Evolutionary conservation across 78 protist species (phyloP).

Genomic region (Guillardia theta): DNA sequence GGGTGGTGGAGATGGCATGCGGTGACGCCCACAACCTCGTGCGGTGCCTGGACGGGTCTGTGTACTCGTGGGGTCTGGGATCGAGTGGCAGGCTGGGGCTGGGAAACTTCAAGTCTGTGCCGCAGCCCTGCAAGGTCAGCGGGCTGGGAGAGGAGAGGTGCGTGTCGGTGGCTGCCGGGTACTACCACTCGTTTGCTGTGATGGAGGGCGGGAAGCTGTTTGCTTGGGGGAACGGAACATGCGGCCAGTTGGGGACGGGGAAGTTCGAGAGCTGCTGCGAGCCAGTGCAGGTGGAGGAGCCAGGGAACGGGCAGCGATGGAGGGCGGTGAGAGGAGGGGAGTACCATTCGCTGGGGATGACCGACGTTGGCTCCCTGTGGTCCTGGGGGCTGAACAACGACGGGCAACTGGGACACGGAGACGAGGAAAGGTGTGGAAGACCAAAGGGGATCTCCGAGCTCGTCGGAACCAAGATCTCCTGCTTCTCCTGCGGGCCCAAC

Average conservation of each 20-base stretch:
- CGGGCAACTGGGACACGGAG: slow-evolving; percentile 7
- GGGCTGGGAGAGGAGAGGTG: background rate
- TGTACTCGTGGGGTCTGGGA: background rate
- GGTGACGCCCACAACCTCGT: slow-evolving; percentile 11
- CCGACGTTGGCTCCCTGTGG: background rate
- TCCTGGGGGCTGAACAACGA: slow-evolving; percentile 7
- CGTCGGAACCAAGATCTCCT: background rate
- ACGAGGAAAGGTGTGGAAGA: background rate
- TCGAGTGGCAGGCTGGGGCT: background rate
- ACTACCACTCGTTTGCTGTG: background rate
- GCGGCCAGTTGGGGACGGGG: background rate
- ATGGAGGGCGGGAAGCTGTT: background rate
- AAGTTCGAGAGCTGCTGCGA: background rate
- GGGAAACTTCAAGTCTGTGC: background rate
- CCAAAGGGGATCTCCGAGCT: background rate
- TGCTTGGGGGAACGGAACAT: background rate
- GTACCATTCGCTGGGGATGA: background rate
- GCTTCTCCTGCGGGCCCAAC: background rate
- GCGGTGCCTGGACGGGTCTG: background rate
- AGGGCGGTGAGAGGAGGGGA: background rate
- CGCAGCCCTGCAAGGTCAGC: background rate
- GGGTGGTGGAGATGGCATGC: background rate
- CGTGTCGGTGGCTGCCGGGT: background rate
- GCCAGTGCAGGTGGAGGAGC: background rate
- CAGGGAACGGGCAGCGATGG: background rate